Percentiles rank a stretch among this genome's conserved stretches.
These are phyloP conservation scores for Dorcoceras hygrometricum DNA, from an alignment of 257 asterid species.

Conservation along the genomic window DNA sequence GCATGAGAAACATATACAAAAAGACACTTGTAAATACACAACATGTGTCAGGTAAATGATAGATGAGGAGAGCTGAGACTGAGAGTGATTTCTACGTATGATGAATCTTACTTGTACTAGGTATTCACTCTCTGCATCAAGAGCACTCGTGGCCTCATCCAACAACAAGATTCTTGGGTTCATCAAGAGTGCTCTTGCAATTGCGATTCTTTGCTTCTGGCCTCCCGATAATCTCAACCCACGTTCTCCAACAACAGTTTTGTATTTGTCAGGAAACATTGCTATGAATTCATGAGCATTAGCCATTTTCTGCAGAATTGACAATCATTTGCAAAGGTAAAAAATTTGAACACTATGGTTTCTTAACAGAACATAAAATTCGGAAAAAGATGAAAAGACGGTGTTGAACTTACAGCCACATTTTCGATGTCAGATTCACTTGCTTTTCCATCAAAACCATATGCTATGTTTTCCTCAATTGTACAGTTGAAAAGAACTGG, in stretches of 20 bases:
- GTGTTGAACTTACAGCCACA: constrained; percentile 47
- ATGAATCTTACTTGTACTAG: constrained; percentile 58
- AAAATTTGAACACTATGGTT: not conserved
- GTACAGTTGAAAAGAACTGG: constrained; percentile 54
- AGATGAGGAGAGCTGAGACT: not conserved
- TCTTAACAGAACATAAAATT: not conserved
- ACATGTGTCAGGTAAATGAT: too few species aligned
- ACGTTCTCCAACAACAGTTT: constrained; percentile 62
- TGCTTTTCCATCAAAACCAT: constrained; percentile 44
- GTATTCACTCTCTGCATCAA: constrained; percentile 71
- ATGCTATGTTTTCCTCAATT: constrained; percentile 46
- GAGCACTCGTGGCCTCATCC: constrained; percentile 72
- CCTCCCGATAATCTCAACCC: constrained; percentile 72
- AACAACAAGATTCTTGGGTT: constrained; percentile 54
- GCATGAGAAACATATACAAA: too few species aligned
- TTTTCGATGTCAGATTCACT: constrained; percentile 51
- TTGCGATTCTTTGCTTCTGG: constrained; percentile 68
- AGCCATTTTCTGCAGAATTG: constrained; percentile 56
- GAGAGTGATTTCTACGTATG: not conserved
- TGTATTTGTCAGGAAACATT: constrained; percentile 53
- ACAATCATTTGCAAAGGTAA: not conserved
- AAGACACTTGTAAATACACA: too few species aligned
- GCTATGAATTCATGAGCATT: constrained; percentile 61
- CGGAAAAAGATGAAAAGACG: not conserved
- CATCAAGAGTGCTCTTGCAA: constrained; percentile 67